These are phyloP conservation scores for Quercus engelmannii DNA, from an alignment of 306 rosid species.

Conservation along the genomic window DNA sequence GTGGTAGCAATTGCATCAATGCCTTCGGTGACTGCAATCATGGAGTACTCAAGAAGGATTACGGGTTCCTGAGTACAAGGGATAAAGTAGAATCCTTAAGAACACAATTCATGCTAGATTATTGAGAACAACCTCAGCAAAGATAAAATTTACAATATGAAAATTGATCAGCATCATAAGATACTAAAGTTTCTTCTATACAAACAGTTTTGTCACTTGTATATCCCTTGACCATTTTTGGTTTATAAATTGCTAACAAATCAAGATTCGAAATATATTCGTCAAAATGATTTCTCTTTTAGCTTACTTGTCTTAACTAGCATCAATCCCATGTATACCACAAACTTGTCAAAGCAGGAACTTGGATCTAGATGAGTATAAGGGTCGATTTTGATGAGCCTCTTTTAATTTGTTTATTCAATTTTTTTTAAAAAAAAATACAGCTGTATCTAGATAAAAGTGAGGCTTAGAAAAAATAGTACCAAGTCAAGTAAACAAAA, in stretches of 20 bases:
- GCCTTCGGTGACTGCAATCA: constrained; percentile 92
- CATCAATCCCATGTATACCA: not conserved
- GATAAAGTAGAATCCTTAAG: constrained; percentile 5
- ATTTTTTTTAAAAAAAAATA: too few relatives aligned
- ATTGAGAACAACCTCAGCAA: constrained; percentile 5
- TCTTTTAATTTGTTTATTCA: too few relatives aligned
- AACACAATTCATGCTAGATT: constrained; percentile 1
- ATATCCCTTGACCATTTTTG: not conserved
- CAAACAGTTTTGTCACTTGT: not conserved
- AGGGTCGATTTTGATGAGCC: not conserved
- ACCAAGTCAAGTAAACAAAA: too few relatives aligned
- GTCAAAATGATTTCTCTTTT: not conserved
- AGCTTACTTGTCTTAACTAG: not conserved
- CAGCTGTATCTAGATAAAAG: too few relatives aligned
- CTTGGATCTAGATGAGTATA: not conserved
- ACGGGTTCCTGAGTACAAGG: constrained; percentile 63
- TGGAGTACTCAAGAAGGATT: constrained; percentile 78
- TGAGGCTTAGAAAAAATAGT: too few relatives aligned
- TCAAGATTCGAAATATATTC: not conserved
- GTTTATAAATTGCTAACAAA: not conserved
- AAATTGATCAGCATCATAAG: not conserved
- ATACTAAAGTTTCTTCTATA: not conserved
- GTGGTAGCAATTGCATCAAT: constrained; percentile 98
- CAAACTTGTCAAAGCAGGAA: not conserved
- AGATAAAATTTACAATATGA: not conserved